Conservation (phyloP, 208 protist genomes). For the Leishmania arabica region DNA sequence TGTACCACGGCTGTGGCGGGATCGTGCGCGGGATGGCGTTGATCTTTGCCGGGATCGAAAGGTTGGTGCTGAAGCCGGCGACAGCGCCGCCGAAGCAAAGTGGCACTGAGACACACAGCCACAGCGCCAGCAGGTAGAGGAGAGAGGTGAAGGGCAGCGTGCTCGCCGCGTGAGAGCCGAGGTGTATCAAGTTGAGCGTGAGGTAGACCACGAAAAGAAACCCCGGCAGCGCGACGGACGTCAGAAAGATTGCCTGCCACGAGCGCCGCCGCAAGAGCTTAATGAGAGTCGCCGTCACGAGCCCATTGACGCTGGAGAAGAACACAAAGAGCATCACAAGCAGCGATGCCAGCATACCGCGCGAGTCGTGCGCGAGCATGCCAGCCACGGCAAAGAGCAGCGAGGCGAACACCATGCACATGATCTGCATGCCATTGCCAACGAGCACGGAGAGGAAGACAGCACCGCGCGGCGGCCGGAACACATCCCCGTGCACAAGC, state of each 20-base stretch:
- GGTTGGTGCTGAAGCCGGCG: slow-evolving; percentile 77
- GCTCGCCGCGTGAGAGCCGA: slow-evolving; percentile 34
- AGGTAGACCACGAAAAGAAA: slow-evolving; percentile 53
- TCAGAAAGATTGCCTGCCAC: slow-evolving; percentile 79
- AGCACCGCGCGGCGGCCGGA: slow-evolving; percentile 84
- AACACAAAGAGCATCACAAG: slow-evolving; percentile 64
- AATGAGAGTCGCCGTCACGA: slow-evolving; percentile 74
- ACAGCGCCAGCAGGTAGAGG: slow-evolving; percentile 36
- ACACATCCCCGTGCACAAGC: slow-evolving; percentile 94
- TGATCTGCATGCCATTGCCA: slow-evolving; percentile 89
- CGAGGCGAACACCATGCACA: slow-evolving; percentile 66
- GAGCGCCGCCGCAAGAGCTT: slow-evolving; percentile 75
- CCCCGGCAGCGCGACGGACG: slow-evolving; percentile 50
- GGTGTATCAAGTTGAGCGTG: slow-evolving; percentile 58
- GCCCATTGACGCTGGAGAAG: slow-evolving; percentile 78
- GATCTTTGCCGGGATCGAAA: slow-evolving; percentile 70
- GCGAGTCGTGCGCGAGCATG: slow-evolving; percentile 90
- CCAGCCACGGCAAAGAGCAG: slow-evolving; percentile 86
- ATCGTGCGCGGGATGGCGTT: slow-evolving; percentile 95
- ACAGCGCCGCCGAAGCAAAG: slow-evolving; percentile 91
- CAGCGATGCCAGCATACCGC: slow-evolving; percentile 77
- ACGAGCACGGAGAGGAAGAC: slow-evolving; percentile 86
- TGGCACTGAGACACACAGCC: slow-evolving; percentile 93
- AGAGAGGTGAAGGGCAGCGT: slow-evolving; percentile 62
- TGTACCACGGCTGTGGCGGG: slow-evolving; percentile 84